phyloP scores from a whole-genome alignment of 2,329 filamentous ascomycete species.

The Stagonosporopsis cucurbitacearum region DNA sequence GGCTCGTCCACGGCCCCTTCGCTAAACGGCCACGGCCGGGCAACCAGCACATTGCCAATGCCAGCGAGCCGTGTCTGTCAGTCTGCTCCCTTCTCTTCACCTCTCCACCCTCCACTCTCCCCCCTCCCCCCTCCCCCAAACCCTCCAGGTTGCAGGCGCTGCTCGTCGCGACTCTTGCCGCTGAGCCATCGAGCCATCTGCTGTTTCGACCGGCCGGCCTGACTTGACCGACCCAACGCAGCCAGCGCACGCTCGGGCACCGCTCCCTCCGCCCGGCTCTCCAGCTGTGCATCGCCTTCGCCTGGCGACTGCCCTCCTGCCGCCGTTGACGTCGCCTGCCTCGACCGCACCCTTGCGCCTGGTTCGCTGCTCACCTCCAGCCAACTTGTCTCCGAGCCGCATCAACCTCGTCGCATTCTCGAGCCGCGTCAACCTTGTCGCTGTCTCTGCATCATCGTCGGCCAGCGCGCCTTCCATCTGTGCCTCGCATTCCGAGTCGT shows the following conservation, averaged over 20 bases:
- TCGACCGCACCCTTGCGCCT: slow-evolving; percentile 3
- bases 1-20: slow-evolving; percentile 20
- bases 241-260: slow-evolving; percentile 24
- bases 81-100: slow-evolving; percentile 18
- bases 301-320: slow-evolving; percentile 6
- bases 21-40: slow-evolving; percentile 24
- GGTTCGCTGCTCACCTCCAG: slow-evolving; percentile 13
- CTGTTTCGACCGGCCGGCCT: slow-evolving; percentile 30
- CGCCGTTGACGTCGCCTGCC: slow-evolving; percentile 9
- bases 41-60: slow-evolving; percentile 21
- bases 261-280: slow-evolving; percentile 21
- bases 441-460: slow-evolving; percentile 7
- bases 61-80: slow-evolving; percentile 13
- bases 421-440: slow-evolving; percentile 6
- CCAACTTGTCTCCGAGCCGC: neutral
- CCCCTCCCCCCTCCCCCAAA: slow-evolving; percentile 13
- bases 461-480: slow-evolving; percentile 12
- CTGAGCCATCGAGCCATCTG: slow-evolving; percentile 29
- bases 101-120: slow-evolving; percentile 19
- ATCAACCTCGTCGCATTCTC: slow-evolving; percentile 3
- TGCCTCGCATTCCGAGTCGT: slow-evolving; percentile 17
- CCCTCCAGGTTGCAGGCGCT: slow-evolving; percentile 27
- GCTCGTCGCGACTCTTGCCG: slow-evolving; percentile 28
- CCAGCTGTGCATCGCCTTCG: slow-evolving; percentile 18
- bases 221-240: slow-evolving; percentile 16